Evolutionary conservation across 1,139 yeast genomes (phyloP), one percentile per base, ranked within the genome.

Genomic region (Pneumocystis murina): DNA sequence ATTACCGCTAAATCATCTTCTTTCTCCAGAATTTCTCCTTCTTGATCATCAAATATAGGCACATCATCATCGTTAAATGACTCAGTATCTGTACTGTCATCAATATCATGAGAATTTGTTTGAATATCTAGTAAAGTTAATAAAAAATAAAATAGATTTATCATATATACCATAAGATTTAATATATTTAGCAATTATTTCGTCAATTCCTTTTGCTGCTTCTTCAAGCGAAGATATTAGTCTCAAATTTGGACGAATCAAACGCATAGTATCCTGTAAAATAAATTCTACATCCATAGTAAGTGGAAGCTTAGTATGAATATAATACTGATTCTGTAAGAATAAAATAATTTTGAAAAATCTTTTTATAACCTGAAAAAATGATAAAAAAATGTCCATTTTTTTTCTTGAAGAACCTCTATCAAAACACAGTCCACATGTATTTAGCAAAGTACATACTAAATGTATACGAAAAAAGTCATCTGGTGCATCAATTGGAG

Each of bases 401-500:
- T 75, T 77, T 12, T 73, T 74, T 64, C 72, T 67, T 57, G 70
- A 63, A 64, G 64, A 40, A 41, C 67, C 63, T 30, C 64, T 55
- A 66, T 62, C 60, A 58, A 70, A 65, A 35, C 61, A 69, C n/a
- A 69, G 67, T 7, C 66, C 71, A 41, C 70, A 70, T 12, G 71
- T 65, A 43, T 74, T 75, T 43, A 82, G 68, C 7, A 79, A 67
- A 0, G 78, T 72, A 36, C 80, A 72, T 14, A 81, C 74, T 70
- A 90, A 73, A 61, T 84, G 83, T 39, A 89, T 76, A 66, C 96
- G 79, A 72, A 89, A 88, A 70, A 84, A 87, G 69, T 87, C 85
- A 69, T 83, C 80, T 0, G 85, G 84, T 12, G 76, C 76, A 73
- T 90, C 97, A 30, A 80, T 64, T 20, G 78, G 78, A 28, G 77